Base-by-base conservation (phyloP, 495 filamentous ascomycete genomes). In the Massariosphaeria phaeospora region DNA sequence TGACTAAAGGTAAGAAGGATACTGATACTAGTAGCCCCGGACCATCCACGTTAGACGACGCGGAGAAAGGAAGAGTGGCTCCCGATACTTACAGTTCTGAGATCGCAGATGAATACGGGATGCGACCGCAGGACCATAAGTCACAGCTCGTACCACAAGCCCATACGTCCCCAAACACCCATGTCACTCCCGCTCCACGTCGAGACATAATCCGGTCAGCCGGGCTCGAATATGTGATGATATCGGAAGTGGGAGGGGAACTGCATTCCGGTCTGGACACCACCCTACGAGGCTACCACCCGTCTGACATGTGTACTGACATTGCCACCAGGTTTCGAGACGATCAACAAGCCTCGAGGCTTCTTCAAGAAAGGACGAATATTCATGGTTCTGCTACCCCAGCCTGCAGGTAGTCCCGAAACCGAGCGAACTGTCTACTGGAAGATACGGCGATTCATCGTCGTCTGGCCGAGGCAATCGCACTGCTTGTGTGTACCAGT, bases 401-500 rank as follows among this genome's bases (percentile, higher is more conserved):
- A 65, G 30, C 57, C 47, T 1, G 39, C 45, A 15, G 50, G 53
- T 12, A 47, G 53, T 10, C 21, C 41, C 25, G 50, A 62, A n/a
- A 6, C 0, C 4, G 34, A 58, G 17, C 40, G 34, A 20, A 38
- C 48, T 7, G 55, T 61, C 17, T 58, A 63, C 12, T 17, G 17
- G 13, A 47, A 47, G 20, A 47, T 47, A n/a, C 64, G 64, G 11
- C 34, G 48, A n/a, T 68, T 66, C 24, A 51, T 61, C 3, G 51
- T 66, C 9, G 26, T 67, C 13, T 44, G 59, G 4, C 35, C 53
- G 34, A 48, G 39, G 4, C 1, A 35, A 0, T 15, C 25, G 2
- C 54, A 50, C 27, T 64, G 63, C 39, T 7, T 39, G 12, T 57
- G 58, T 45, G 15, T 61, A 3, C 57, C 63, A 7, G 60, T 68